Conservation (phyloP, 345 rosid species). For the Zanthoxylum bungeanum region DNA sequence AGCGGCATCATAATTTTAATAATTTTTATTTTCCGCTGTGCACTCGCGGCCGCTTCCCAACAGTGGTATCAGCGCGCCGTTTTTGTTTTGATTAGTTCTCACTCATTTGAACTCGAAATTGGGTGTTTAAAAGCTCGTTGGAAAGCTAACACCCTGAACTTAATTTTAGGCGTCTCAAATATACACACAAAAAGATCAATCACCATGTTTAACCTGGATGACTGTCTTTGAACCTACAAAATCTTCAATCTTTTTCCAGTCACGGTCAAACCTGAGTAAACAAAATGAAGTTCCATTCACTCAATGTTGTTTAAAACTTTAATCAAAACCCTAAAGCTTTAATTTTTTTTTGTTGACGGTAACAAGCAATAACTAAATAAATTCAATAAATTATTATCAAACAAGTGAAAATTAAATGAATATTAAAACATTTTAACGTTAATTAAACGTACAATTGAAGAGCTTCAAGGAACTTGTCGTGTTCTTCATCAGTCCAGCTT, state of each 20-base stretch:
- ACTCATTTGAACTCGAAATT: too few relatives aligned
- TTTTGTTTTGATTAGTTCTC: too few relatives aligned
- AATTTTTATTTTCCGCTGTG: too few relatives aligned
- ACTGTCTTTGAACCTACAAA: conserved; percentile 98
- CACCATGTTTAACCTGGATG: conserved; percentile 62
- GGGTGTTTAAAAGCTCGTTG: too few relatives aligned
- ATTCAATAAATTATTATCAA: not conserved
- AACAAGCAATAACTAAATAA: not conserved
- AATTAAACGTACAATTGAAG: conserved; percentile 81
- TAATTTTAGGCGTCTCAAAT: conserved; percentile 2
- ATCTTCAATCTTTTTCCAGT: conserved; percentile 98
- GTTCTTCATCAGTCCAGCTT: conserved; percentile 99
- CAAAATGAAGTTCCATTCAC: not conserved
- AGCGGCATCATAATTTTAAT: too few relatives aligned
- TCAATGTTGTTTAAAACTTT: not conserved
- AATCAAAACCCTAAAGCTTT: not conserved
- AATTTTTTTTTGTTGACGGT: not conserved
- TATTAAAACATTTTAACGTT: too few relatives aligned
- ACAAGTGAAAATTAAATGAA: not conserved
- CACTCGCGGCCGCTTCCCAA: too few relatives aligned
- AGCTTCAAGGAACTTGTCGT: conserved; percentile 97
- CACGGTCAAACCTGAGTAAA: conserved; percentile 86
- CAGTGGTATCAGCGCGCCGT: too few relatives aligned
- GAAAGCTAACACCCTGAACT: too few relatives aligned
- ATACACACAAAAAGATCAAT: not conserved